phyloP scores from a whole-genome alignment of 2,329 filamentous ascomycete species.

The Aspergillus luchuensis region DNA sequence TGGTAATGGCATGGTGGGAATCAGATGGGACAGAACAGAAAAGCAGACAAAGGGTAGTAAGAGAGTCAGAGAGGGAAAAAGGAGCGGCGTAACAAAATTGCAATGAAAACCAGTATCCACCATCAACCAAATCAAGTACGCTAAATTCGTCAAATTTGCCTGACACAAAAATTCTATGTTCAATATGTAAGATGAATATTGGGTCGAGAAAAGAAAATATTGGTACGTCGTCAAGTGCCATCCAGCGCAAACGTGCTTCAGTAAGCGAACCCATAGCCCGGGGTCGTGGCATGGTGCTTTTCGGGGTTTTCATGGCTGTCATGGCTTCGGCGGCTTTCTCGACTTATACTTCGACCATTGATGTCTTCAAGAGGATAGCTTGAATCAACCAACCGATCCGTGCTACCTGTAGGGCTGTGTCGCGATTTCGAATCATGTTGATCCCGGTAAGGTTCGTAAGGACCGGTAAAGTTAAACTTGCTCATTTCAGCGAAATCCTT shows the following conservation, averaged over 20 bases:
- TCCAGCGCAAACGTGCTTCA: conserved; percentile 19
- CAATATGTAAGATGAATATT: conserved; percentile 3
- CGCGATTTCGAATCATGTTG: conserved; percentile 26
- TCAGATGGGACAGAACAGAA: background rate
- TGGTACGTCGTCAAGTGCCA: conserved; percentile 1
- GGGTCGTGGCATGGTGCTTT: conserved; percentile 30
- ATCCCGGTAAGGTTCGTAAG: conserved; percentile 46
- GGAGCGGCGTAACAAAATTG: background rate
- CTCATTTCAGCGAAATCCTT: conserved; percentile 40
- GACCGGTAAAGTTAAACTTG: conserved; percentile 44
- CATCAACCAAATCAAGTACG: conserved; percentile 23
- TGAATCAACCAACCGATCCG: conserved; percentile 36
- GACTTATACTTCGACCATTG: conserved; percentile 31
- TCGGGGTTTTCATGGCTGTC: conserved; percentile 34
- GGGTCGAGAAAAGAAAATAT: conserved; percentile 15
- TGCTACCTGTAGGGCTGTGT: conserved; percentile 34
- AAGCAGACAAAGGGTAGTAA: background rate
- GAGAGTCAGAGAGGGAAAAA: background rate
- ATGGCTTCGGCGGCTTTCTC: conserved; percentile 27
- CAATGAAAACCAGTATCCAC: conserved; percentile 7
- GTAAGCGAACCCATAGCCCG: conserved; percentile 40
- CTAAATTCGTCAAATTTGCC: conserved; percentile 25
- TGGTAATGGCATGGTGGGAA: background rate
- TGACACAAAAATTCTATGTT: conserved; percentile 10
- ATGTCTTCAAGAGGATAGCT: conserved; percentile 29